Percentiles rank a stretch among this genome's conserved stretches.
Evolutionary conservation across 352 stramenopile genomes (phyloP).

Genomic region (Pythium biforme): DNA sequence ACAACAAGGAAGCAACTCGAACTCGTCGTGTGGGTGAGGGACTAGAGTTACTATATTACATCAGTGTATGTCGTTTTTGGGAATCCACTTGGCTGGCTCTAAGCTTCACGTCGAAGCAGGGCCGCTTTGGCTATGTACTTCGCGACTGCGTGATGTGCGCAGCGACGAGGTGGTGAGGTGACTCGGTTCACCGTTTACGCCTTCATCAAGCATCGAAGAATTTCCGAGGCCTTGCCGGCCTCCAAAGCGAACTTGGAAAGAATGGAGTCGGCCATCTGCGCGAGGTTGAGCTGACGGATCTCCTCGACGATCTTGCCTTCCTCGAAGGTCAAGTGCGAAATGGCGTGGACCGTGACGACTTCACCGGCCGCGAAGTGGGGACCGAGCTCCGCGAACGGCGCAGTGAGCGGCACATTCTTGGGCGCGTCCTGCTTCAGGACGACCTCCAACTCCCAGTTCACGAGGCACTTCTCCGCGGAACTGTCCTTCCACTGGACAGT

Average conservation of each 20-base stretch:
- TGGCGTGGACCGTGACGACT: slow-evolving; percentile 66
- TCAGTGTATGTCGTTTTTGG: slow-evolving; percentile 18
- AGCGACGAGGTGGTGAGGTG: slow-evolving; percentile 13
- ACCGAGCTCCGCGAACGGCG: slow-evolving; percentile 62
- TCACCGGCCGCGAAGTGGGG: slow-evolving; percentile 47
- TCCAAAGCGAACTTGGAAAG: slow-evolving; percentile 54
- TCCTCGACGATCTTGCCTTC: slow-evolving; percentile 76
- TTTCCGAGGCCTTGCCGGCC: slow-evolving; percentile 50
- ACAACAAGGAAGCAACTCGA: neutral
- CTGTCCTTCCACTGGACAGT: slow-evolving; percentile 72
- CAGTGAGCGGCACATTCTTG: slow-evolving; percentile 55
- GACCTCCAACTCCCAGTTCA: slow-evolving; percentile 75
- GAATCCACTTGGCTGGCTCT: slow-evolving; percentile 10
- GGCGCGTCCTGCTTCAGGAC: slow-evolving; percentile 47
- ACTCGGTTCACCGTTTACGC: slow-evolving; percentile 23
- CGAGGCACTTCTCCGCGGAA: slow-evolving; percentile 66
- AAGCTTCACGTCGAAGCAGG: neutral
- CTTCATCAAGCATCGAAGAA: slow-evolving; percentile 53
- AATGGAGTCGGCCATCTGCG: slow-evolving; percentile 51
- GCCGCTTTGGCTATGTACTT: slow-evolving; percentile 10
- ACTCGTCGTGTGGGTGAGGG: slow-evolving; percentile 2
- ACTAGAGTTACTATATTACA: slow-evolving; percentile 29
- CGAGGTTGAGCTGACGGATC: slow-evolving; percentile 71
- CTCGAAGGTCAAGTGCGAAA: slow-evolving; percentile 80
- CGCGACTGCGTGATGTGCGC: slow-evolving; percentile 3